phyloP scores from a whole-genome alignment of 2,329 filamentous ascomycete species.

The Ceratocystis albifundus region DNA sequence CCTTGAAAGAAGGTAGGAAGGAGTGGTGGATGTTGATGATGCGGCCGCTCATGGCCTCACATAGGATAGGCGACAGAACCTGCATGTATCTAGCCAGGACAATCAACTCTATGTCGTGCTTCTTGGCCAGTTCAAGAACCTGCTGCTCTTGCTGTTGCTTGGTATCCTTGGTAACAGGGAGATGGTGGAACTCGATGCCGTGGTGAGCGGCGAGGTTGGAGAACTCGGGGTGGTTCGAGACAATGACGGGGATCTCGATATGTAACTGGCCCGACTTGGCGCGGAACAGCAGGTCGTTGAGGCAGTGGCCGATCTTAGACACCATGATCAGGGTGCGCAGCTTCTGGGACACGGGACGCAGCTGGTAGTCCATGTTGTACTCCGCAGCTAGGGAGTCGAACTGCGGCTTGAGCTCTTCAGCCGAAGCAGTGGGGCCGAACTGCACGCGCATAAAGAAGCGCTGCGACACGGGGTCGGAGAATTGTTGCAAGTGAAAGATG shows the following conservation, averaged over 20 bases:
- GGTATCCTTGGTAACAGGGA: conserved; percentile 68
- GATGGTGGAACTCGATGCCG: conserved; percentile 67
- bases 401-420: conserved; percentile 41
- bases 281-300: conserved; percentile 67
- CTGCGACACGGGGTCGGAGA: conserved; percentile 60
- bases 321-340: conserved; percentile 74
- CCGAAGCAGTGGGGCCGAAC: conserved; percentile 49
- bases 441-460: conserved; percentile 85
- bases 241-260: conserved; percentile 65
- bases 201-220: conserved; percentile 57
- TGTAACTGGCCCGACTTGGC: conserved; percentile 61
- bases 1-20: conserved; percentile 80
- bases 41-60: conserved; percentile 61
- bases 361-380: conserved; percentile 59
- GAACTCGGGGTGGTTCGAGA: conserved; percentile 73
- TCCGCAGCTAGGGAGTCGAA: conserved; percentile 51
- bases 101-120: conserved; percentile 63
- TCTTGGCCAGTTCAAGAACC: conserved; percentile 57
- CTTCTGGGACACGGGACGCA: conserved; percentile 57
- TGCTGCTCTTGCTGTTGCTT: conserved; percentile 61
- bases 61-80: conserved; percentile 50
- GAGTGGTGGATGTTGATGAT: conserved; percentile 91
- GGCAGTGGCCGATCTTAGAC: conserved; percentile 39
- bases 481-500: conserved; percentile 76
- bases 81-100: conserved; percentile 71